phyloP scores from a whole-genome alignment of 345 rosid species.

The Ricinus communis region DNA sequence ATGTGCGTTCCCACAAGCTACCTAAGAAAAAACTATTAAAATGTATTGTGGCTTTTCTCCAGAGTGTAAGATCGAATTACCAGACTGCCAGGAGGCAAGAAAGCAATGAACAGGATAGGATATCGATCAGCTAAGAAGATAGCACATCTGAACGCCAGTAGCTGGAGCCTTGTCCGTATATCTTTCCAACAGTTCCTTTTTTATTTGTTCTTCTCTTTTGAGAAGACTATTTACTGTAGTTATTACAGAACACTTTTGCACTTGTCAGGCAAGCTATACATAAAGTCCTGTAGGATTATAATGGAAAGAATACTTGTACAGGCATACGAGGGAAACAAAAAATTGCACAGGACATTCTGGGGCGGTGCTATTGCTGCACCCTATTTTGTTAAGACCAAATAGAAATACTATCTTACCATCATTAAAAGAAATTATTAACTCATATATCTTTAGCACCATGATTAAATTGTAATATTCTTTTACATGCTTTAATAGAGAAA shows the following conservation, averaged over 20 bases:
- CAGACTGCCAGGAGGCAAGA: slow-evolving; percentile 26
- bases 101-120: slow-evolving; percentile 22
- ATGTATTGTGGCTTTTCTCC: slow-evolving; percentile 26
- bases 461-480: too few species aligned
- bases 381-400: too few species aligned
- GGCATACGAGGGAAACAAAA: not conserved
- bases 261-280: not conserved
- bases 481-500: too few species aligned
- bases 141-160: not conserved
- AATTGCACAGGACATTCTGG: not conserved
- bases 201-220: too few species aligned
- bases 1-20: not conserved
- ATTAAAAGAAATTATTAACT: too few species aligned
- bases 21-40: not conserved
- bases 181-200: too few species aligned
- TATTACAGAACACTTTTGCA: not conserved
- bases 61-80: slow-evolving; percentile 70
- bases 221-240: not conserved
- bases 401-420: too few species aligned
- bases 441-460: too few species aligned
- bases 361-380: too few species aligned
- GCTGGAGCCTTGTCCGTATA: not conserved
- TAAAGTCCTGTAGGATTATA: not conserved
- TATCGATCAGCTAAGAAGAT: slow-evolving; percentile 8
- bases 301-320: slow-evolving; percentile 1